Evolutionary conservation across 495 filamentous ascomycete species (phyloP).

Genomic region (Pyrenula aspistea): DNA sequence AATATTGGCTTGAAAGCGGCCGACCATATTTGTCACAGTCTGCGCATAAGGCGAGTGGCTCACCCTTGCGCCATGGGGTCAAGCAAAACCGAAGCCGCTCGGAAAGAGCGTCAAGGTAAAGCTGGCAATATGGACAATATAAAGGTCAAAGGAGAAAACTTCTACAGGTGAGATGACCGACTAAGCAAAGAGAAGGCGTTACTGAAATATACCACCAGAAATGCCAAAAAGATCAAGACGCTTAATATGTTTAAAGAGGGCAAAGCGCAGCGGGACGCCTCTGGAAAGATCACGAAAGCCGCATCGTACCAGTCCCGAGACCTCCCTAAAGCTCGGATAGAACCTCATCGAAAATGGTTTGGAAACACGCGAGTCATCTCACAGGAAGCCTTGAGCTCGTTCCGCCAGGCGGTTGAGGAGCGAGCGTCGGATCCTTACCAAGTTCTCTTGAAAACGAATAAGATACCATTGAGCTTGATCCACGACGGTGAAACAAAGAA

Average conservation of each 20-base stretch:
- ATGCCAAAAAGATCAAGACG: conserved; percentile 76
- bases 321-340: conserved; percentile 72
- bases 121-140: conserved; percentile 84
- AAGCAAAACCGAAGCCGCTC: conserved; percentile 81
- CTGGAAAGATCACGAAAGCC: conserved; percentile 67
- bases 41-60: no score
- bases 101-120: conserved; percentile 74
- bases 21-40: no score
- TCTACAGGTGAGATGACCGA: conserved; percentile 52
- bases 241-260: conserved; percentile 84
- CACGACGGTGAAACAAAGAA: conserved; percentile 54
- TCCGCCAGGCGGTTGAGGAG: conserved; percentile 87
- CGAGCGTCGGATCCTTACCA: conserved; percentile 83
- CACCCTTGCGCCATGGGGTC: conserved; percentile 72
- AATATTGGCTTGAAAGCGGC: no score
- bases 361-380: conserved; percentile 60
- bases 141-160: conserved; percentile 89
- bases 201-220: conserved; percentile 17
- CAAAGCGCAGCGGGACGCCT: conserved; percentile 59
- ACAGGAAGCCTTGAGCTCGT: conserved; percentile 58
- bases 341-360: conserved; percentile 89
- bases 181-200: background rate
- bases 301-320: conserved; percentile 74
- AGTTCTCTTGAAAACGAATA: conserved; percentile 87
- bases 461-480: conserved; percentile 77